Base-by-base conservation (phyloP, 164 flowering plant species). In the Malania oleifera region DNA sequence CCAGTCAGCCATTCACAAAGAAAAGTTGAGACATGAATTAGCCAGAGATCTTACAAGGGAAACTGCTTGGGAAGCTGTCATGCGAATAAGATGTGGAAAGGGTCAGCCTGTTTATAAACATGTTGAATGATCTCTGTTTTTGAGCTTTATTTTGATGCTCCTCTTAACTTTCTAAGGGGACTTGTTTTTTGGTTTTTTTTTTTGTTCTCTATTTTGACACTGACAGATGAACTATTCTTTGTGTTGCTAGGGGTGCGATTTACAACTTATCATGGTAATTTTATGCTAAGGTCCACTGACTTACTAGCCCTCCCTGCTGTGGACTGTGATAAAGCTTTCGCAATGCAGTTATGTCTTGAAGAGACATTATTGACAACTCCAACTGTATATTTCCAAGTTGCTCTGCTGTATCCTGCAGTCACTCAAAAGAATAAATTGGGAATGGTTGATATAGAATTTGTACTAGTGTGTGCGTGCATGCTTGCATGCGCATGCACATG, bases 71-170 rank as follows among this genome's bases (percentile, higher is more conserved):
- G 99, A 91, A 75, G 83, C 98, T 64, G 96, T 91, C 37, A 79
- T 95, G 98, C 99, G 97, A 29, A 74, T 95, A 60, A 76, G 96
- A 83, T 95, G 97, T 77, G 99, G 97, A 66, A 91, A 87, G 84
- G 99, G 99, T 95, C 25, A 39, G 61, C 38, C 28, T n/a, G 15
- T 56, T 22, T 12, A 11, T 59, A 38, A 35, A 52, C 5, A 5
- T 28, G 43, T 3, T 35, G 19, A 31, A 17, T 27, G n/a, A 2
- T 55, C 27, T 57, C 2, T 34, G n/a, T 34, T 23, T 8, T 12
- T 2, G 23, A 23, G 14, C 6, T 28, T 9, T 28, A 13, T 29
- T 41, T 35, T 28, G 19, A 45, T 34, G n/a, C n/a, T n/a, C n/a
- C n/a, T n/a, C n/a, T n/a, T n/a, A n/a, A n/a, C n/a, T n/a, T n/a